Evolutionary conservation across 106 monocot genomes (phyloP).

Genomic region (Chionographis japonica): DNA sequence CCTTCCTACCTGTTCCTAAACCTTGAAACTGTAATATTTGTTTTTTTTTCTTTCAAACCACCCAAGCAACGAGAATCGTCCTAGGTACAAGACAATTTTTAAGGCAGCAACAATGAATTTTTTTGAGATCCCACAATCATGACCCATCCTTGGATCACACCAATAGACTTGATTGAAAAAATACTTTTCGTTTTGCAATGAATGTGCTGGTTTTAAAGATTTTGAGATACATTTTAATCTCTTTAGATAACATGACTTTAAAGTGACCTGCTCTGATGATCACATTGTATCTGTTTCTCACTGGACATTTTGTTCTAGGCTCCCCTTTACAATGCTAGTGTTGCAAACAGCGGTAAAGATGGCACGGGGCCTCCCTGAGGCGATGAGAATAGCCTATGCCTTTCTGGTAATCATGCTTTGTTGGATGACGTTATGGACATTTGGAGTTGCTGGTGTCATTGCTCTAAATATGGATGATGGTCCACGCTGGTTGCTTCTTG

Average conservation of each 20-base stretch:
- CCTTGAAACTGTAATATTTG: no score
- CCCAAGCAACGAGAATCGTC: no score
- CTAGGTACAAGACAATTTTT: no score
- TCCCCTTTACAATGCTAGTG: constrained; percentile 95
- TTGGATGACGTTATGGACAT: constrained; percentile 92
- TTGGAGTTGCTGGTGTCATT: constrained; percentile 83
- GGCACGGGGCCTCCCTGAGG: constrained; percentile 73
- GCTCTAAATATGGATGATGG: constrained; percentile 53
- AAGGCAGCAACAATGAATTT: not conserved
- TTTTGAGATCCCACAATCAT: no score
- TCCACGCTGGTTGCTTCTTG: constrained; percentile 97
- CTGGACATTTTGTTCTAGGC: constrained; percentile 25
- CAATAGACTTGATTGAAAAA: no score
- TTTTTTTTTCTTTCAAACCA: no score
- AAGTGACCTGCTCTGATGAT: not conserved
- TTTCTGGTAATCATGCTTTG: constrained; percentile 78
- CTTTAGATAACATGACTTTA: not conserved
- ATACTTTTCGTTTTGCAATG: no score
- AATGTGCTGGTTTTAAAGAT: no score
- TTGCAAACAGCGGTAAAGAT: constrained; percentile 86
- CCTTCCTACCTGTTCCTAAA: no score
- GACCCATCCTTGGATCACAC: no score
- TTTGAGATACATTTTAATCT: not conserved
- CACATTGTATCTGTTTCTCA: not conserved
- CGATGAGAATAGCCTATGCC: constrained; percentile 62